Conservation (phyloP, 306 rosid species). For the Medicago lupulina region DNA sequence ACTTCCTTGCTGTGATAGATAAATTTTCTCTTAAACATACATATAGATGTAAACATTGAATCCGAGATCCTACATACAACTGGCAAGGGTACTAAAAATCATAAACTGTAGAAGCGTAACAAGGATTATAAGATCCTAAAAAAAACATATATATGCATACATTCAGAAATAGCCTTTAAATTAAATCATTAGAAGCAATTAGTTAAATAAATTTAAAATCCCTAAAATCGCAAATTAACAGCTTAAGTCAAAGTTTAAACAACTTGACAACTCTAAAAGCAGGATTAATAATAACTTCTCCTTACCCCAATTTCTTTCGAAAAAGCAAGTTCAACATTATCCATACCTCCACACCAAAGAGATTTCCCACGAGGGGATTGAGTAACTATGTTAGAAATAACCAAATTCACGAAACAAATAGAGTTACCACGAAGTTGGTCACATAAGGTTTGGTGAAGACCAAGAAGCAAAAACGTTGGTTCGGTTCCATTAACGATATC, state of each 20-base stretch:
- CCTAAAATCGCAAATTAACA: neutral
- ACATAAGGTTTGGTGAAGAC: conserved; percentile 74
- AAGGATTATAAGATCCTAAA: neutral
- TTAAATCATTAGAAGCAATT: neutral
- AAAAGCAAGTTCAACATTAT: neutral
- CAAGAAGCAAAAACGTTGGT: conserved; percentile 72
- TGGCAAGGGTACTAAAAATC: neutral
- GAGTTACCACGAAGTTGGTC: conserved; percentile 75
- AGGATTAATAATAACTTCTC: neutral
- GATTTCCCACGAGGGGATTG: neutral
- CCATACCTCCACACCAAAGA: neutral
- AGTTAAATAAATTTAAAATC: neutral
- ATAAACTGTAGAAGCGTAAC: neutral
- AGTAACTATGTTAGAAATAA: neutral
- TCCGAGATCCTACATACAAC: too few species aligned
- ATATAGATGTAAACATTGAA: neutral
- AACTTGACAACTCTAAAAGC: neutral
- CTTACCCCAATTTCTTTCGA: too few species aligned
- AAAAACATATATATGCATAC: neutral
- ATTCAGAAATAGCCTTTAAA: neutral
- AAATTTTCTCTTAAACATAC: conserved; percentile 6
- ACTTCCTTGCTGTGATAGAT: conserved; percentile 13
- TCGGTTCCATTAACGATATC: too few species aligned
- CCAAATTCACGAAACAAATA: neutral
- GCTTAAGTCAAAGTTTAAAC: neutral